Percentiles rank a stretch among this genome's conserved stretches.
phyloP scores from a whole-genome alignment of 139 green algal species.

The Chlorella sp. region DNA sequence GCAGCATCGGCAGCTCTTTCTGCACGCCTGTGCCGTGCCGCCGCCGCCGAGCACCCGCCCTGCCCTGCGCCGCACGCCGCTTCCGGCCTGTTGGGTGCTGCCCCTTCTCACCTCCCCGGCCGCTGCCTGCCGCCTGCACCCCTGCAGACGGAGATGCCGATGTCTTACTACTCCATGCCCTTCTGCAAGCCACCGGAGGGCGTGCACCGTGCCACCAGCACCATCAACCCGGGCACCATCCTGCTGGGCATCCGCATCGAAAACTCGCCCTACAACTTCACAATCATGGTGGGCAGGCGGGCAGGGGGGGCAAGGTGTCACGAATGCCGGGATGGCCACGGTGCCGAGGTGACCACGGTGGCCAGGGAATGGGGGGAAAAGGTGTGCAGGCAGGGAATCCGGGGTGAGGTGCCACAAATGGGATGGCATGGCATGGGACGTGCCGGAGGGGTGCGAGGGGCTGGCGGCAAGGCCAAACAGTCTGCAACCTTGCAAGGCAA shows the following conservation, averaged over 20 bases:
- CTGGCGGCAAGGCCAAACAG: background rate
- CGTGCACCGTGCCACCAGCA: constrained; percentile 66
- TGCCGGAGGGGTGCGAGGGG: no score
- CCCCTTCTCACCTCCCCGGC: background rate
- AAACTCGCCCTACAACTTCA: constrained; percentile 94
- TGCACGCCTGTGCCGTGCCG: background rate
- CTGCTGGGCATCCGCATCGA: constrained; percentile 88
- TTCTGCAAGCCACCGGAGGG: constrained; percentile 93
- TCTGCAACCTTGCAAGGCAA: background rate
- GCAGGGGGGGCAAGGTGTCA: no score
- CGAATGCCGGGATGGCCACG: no score
- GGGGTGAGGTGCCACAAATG: background rate
- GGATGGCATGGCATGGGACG: no score
- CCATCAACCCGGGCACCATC: constrained; percentile 94
- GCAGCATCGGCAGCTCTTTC: no score
- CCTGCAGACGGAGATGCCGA: constrained; percentile 87
- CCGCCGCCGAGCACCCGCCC: background rate
- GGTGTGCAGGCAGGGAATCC: no score
- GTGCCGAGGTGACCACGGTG: no score
- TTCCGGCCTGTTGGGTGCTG: background rate
- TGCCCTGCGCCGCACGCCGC: background rate
- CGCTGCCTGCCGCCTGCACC: constrained; percentile 46
- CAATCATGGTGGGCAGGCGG: constrained; percentile 74
- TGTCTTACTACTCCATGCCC: constrained; percentile 93
- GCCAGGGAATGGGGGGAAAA: no score